Percentiles rank a stretch among this genome's conserved stretches.
Evolutionary conservation across 129 eudicot genomes (phyloP).

Genomic region (Helianthus tuberosus): DNA sequence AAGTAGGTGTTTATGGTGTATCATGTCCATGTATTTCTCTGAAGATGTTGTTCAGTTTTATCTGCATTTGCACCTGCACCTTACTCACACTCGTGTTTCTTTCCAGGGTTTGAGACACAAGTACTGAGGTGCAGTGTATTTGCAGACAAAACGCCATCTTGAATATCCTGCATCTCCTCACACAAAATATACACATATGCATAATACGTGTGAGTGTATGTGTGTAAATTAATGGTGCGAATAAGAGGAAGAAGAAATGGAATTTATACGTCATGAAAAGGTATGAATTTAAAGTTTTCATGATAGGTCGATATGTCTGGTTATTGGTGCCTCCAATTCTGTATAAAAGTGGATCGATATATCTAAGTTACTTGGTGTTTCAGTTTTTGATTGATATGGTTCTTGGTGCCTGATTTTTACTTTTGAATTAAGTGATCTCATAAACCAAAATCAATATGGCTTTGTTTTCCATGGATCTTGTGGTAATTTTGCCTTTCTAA

Average conservation of each 20-base stretch:
- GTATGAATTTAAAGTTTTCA: background rate
- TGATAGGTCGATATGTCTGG: background rate
- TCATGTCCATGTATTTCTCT: background rate
- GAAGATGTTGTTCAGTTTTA: constrained; percentile 27
- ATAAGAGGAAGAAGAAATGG: background rate
- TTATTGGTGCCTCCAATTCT: too few species aligned
- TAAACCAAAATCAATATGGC: too few species aligned
- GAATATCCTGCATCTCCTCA: background rate
- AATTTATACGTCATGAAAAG: background rate
- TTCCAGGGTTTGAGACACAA: constrained; percentile 1
- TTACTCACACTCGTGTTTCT: constrained; percentile 3
- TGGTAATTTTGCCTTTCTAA: too few species aligned
- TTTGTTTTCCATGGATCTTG: too few species aligned
- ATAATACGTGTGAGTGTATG: background rate
- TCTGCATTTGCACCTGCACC: constrained; percentile 83
- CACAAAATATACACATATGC: background rate
- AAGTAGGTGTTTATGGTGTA: constrained; percentile 13
- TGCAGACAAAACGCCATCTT: constrained; percentile 47
- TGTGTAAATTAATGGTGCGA: background rate
- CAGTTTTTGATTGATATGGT: too few species aligned
- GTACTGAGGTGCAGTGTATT: constrained; percentile 41
- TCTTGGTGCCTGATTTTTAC: too few species aligned
- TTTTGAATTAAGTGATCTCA: too few species aligned
- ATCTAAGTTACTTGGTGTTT: too few species aligned
- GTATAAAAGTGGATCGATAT: too few species aligned